Evolutionary conservation across 2,329 filamentous ascomycete species (phyloP).

Genomic region (Microsporum canis): DNA sequence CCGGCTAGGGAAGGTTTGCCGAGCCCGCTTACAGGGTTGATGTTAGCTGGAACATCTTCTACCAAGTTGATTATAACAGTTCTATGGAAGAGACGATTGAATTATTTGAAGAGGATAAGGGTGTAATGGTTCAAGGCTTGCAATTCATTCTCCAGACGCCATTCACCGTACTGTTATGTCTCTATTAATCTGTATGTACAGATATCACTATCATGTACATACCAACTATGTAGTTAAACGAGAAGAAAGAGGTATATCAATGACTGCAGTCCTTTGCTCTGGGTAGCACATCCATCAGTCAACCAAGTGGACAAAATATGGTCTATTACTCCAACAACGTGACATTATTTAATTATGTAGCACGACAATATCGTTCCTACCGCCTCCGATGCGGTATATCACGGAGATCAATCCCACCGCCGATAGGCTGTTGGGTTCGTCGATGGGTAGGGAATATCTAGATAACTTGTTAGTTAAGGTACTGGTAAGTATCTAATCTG

Average conservation of each 20-base stretch:
- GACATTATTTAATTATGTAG: conserved; percentile 46
- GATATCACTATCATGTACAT: neutral
- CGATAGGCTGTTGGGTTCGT: conserved; percentile 50
- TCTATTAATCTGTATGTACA: neutral
- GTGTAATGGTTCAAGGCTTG: neutral
- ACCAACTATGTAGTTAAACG: neutral
- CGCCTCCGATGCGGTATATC: conserved; percentile 50
- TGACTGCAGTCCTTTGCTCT: neutral
- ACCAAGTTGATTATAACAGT: no score
- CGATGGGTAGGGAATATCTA: conserved; percentile 52
- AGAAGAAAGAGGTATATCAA: neutral
- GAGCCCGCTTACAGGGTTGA: neutral
- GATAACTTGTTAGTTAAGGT: conserved; percentile 11
- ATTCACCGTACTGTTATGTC: neutral
- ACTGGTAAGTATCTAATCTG: neutral
- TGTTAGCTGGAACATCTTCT: no score
- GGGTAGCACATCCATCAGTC: neutral
- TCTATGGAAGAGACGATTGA: no score
- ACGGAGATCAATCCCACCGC: conserved; percentile 71
- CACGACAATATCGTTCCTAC: conserved; percentile 40
- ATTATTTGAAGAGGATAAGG: neutral
- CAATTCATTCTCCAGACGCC: neutral
- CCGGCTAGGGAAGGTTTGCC: conserved; percentile 1
- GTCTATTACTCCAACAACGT: conserved; percentile 52
- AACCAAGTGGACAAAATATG: neutral